Base-by-base conservation (phyloP, 768 basidiomycete genomes). In the Coprinopsis marcescibilis region DNA sequence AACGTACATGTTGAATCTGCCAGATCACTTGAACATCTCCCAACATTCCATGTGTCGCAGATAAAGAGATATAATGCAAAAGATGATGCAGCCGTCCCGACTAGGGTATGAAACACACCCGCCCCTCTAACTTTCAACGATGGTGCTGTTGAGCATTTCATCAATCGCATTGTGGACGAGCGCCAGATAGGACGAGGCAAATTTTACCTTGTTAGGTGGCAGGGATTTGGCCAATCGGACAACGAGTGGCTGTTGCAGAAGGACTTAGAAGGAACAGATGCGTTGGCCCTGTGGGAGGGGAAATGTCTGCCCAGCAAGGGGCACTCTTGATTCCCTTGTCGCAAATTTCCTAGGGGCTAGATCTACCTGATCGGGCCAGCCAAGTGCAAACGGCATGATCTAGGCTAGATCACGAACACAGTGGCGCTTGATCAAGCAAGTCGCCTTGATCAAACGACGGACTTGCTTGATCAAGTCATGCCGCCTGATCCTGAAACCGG, bases 1-100 rank as follows among this genome's bases (percentile, higher is more conserved):
- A 0, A 55, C 50, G 2, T 65, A 65, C 47, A 63, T 49, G 0
- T 48, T 73, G 0, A 52, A 65, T 3, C 36, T 71, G 0, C 65
- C 69, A 0, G 17, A 21, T 19, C 10, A 19, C 8, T 10, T 24
- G 14, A 19, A 41, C 8, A 21, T 26, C 2, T 55, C 58, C 64
- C 61, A 0, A 60, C 52, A 0, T 75, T 72, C 55, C 68, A 75
- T 36, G 49, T 56, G 1, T 63, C 57, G 4, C 55, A 65, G 6
- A 25, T 48, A 1, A 40, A 33, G 26, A 1, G 15, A 6, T 48
- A 12, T 15, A 23, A 13, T 26, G 20, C 46, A 21, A 48, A 48
- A 5, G 15, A 48, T 30, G 46, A 40, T 15, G 17, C 0, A 1
- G 1, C 5, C 1, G 39, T 39, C 17, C 46, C 37, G 3, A 13